phyloP scores from a whole-genome alignment of 2,329 filamentous ascomycete genomes.

The Sporothrix phasma region DNA sequence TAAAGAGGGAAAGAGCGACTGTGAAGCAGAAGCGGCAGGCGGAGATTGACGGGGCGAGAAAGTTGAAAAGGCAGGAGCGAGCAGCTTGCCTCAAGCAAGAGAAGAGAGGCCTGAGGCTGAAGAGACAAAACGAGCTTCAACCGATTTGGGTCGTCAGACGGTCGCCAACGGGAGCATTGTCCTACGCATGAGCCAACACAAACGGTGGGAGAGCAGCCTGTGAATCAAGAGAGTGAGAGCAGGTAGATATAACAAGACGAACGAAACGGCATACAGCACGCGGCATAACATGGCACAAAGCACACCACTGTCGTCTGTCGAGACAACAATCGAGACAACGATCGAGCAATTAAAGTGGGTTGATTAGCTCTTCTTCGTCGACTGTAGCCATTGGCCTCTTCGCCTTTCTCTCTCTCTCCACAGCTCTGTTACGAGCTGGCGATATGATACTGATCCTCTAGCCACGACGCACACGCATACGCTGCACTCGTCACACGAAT shows the following conservation, averaged over 20 bases:
- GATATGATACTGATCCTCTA: not conserved
- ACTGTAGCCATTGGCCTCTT: not conserved
- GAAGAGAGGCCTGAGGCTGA: conserved; percentile 1
- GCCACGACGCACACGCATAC: not conserved
- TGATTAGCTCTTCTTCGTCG: not conserved
- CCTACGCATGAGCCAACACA: not conserved
- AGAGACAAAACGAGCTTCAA: not conserved
- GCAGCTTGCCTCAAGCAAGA: not conserved
- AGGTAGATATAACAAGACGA: not conserved
- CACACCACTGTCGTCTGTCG: not conserved
- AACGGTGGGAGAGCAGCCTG: not conserved
- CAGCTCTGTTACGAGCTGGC: not conserved
- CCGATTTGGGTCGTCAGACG: not conserved
- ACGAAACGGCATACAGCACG: not conserved
- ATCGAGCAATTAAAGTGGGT: not conserved
- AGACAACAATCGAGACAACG: conserved; percentile 8
- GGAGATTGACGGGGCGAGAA: not conserved
- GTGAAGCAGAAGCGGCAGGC: conserved; percentile 4
- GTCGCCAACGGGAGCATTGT: conserved; percentile 1
- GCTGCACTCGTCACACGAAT: conserved; percentile 1
- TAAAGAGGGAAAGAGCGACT: not conserved
- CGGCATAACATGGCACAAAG: not conserved
- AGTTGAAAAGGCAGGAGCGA: conserved; percentile 6
- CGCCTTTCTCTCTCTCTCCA: not conserved
- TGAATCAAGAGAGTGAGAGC: not conserved